Percentiles rank a stretch among this genome's conserved stretches.
Evolutionary conservation across 2,329 filamentous ascomycete species (phyloP).

Genomic region (Cladophialophora psammophila): DNA sequence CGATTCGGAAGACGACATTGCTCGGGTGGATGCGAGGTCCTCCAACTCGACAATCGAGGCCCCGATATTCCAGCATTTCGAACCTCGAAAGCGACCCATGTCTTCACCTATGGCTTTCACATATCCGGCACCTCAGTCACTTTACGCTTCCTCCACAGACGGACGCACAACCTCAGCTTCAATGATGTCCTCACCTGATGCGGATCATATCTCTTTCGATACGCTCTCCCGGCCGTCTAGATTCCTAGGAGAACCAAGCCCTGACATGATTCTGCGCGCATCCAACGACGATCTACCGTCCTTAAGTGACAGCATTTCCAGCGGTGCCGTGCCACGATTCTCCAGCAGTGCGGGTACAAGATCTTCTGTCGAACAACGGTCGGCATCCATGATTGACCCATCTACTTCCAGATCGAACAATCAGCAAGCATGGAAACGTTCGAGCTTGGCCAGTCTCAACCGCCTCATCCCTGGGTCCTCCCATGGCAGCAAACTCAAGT

Average conservation of each 20-base stretch:
- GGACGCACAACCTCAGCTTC: constrained; percentile 50
- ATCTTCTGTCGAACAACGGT: constrained; percentile 51
- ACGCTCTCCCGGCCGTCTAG: constrained; percentile 49
- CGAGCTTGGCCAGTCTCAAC: constrained; percentile 58
- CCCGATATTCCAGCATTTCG: constrained; percentile 30
- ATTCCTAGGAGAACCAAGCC: constrained; percentile 44
- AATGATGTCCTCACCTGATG: constrained; percentile 55
- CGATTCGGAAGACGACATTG: constrained; percentile 38
- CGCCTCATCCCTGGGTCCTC: constrained; percentile 53
- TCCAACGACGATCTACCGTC: constrained; percentile 60
- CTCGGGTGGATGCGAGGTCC: constrained; percentile 31
- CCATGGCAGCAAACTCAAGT: constrained; percentile 48
- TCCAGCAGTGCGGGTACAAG: constrained; percentile 53
- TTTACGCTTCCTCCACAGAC: constrained; percentile 47
- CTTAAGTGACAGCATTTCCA: constrained; percentile 58
- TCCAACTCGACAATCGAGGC: constrained; percentile 42
- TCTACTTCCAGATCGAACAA: constrained; percentile 49
- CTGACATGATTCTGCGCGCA: constrained; percentile 49
- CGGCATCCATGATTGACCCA: constrained; percentile 53
- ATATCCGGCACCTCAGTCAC: constrained; percentile 50
- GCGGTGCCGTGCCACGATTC: constrained; percentile 52
- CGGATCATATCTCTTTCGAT: constrained; percentile 52
- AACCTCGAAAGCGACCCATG: constrained; percentile 50
- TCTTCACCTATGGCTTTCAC: constrained; percentile 52
- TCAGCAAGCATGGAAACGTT: constrained; percentile 50